Base-by-base conservation (phyloP, 2,329 filamentous ascomycete genomes). In the Neofusicoccum sp. region DNA sequence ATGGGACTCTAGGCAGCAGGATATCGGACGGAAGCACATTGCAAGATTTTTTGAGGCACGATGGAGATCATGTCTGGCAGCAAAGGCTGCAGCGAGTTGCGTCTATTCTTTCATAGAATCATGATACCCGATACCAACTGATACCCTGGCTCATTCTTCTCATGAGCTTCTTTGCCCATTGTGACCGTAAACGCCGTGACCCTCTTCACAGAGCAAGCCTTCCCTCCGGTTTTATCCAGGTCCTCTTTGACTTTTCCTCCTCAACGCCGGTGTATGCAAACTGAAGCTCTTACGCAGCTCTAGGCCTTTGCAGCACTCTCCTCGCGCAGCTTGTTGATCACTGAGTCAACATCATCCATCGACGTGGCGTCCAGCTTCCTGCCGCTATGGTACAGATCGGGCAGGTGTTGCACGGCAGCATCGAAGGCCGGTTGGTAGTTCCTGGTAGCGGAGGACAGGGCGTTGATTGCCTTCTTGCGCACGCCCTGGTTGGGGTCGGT, bases 401-500 rank as follows among this genome's bases (percentile, higher is more conserved):
- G 84, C 63, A 92, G 79, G 26, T 82, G 79, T 72, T 91, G 88
- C 76, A 93, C 82, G 28, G 88, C 72, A 65, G 81, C 81, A 66
- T 88, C 82, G 67, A 88, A 75, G 1, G 76, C 88, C 1, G 91
- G 89, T 78, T 96, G 93, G 74, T 91, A 96, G 75, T 99, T 99
- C 72, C 95, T 84, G 59, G 91, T 85, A 4, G 86, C 89, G 12
- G 88, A 93, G 72, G 91, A 96, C 49, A 99, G 82, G 11, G 93
- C 95, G 70, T 92, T 93, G 31, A 96, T 81, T 12, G 93, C 91
- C 82, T 97, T 99, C 74, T 90, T 88, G 66, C 93, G 84, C 54
- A 92, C 89, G 8, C 82, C 80, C 61, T 81, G 78, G 58, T 84
- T 78, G 65, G 87, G 79, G 62, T 86, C 86, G 44, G 84, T 80